These are phyloP conservation scores for Phytophthora fragariaefolia DNA, from an alignment of 352 stramenopile genomes.

Conservation along the genomic window DNA sequence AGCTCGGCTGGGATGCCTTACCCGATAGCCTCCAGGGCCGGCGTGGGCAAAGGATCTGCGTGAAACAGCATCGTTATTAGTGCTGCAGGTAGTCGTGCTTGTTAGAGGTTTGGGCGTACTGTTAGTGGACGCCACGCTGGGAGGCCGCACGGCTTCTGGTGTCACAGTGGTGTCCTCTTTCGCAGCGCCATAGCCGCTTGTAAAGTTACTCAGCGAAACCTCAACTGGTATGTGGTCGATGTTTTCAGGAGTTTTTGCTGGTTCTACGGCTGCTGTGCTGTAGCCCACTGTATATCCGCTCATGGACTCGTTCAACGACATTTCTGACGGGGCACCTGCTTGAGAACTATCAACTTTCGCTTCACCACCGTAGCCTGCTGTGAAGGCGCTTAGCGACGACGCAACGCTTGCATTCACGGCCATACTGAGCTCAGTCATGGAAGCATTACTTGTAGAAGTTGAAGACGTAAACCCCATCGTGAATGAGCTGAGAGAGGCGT, in stretches of 20 bases:
- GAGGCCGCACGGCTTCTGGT: conserved; percentile 6
- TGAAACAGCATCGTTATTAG: neutral
- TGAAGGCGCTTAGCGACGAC: conserved; percentile 52
- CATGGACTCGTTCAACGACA: conserved; percentile 8
- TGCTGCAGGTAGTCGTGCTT: neutral
- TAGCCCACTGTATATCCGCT: conserved; percentile 8
- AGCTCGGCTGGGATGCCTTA: neutral
- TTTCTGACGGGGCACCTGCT: neutral
- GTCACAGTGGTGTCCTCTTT: conserved; percentile 2
- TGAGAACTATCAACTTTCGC: neutral
- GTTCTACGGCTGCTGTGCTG: neutral
- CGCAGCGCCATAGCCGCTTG: conserved; percentile 22
- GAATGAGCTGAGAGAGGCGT: conserved; percentile 52
- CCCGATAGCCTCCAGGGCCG: conserved; percentile 12
- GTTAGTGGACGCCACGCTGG: neutral
- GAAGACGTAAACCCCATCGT: conserved; percentile 44
- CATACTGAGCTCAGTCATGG: neutral
- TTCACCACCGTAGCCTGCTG: conserved; percentile 25
- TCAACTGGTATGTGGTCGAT: conserved; percentile 24
- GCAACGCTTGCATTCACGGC: conserved; percentile 21
- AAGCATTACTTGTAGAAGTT: neutral
- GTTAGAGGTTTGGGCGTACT: neutral
- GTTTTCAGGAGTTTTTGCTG: neutral
- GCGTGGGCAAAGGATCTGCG: neutral
- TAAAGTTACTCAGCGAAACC: conserved; percentile 43